Evolutionary conservation across 2,329 filamentous ascomycete species (phyloP).

Genomic region (Fusarium sp.): DNA sequence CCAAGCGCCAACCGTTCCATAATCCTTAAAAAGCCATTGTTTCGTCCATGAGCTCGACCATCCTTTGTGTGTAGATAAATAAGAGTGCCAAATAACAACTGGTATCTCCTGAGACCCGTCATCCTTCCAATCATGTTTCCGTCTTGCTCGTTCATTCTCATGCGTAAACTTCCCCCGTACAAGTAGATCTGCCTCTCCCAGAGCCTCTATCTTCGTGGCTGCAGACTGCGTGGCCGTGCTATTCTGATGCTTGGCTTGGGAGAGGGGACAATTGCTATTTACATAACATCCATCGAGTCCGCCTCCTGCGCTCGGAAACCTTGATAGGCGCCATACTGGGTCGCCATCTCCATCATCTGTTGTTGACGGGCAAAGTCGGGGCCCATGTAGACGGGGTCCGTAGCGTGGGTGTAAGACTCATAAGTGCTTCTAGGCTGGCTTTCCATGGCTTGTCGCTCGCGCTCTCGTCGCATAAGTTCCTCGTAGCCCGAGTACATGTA

Average conservation of each 20-base stretch:
- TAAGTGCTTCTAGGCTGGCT: slow-evolving; percentile 55
- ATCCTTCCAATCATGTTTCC: slow-evolving; percentile 7
- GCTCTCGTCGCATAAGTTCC: slow-evolving; percentile 72
- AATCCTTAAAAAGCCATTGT: slow-evolving; percentile 20
- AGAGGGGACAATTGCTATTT: slow-evolving; percentile 31
- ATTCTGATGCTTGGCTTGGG: slow-evolving; percentile 27
- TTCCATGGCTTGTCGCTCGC: slow-evolving; percentile 58
- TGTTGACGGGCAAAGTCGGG: slow-evolving; percentile 60
- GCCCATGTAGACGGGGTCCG: slow-evolving; percentile 75
- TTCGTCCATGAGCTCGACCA: slow-evolving; percentile 27
- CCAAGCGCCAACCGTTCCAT: slow-evolving; percentile 30
- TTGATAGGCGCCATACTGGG: slow-evolving; percentile 74
- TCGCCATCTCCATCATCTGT: slow-evolving; percentile 70
- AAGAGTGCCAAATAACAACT: slow-evolving; percentile 27
- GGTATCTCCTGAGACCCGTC: not conserved
- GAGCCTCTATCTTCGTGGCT: slow-evolving; percentile 18
- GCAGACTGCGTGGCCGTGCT: slow-evolving; percentile 19
- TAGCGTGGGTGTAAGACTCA: slow-evolving; percentile 66
- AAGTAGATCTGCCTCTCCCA: slow-evolving; percentile 4
- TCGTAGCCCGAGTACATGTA: slow-evolving; percentile 90
- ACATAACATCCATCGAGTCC: slow-evolving; percentile 62
- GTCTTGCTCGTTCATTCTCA: not conserved
- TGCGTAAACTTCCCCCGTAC: slow-evolving; percentile 1
- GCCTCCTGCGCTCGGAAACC: slow-evolving; percentile 58
- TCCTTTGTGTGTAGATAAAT: slow-evolving; percentile 21